Conservation (phyloP, 305 asterid genomes). For the Solanum hybrid region DNA sequence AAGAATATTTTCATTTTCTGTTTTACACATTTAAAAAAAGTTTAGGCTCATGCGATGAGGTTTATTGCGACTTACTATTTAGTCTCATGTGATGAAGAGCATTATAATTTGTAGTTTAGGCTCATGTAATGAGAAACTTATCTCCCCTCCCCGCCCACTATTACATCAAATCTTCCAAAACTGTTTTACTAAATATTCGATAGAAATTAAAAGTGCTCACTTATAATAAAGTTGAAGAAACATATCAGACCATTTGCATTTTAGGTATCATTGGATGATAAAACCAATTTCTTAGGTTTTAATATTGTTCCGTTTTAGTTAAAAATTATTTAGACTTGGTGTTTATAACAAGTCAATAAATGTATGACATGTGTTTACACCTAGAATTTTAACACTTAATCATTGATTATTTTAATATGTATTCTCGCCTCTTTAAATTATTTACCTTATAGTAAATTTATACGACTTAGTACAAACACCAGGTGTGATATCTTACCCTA, state of each 20-base stretch:
- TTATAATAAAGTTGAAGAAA: too few relatives aligned
- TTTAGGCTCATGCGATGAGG: not conserved
- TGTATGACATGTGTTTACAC: too few relatives aligned
- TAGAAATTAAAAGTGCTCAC: too few relatives aligned
- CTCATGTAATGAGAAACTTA: not conserved
- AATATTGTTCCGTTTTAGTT: too few relatives aligned
- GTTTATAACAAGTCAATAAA: not conserved
- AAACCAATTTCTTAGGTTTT: not conserved
- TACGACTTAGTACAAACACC: not conserved
- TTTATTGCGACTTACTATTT: not conserved
- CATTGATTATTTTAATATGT: too few relatives aligned
- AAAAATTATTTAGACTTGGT: too few relatives aligned
- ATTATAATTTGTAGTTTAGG: not conserved
- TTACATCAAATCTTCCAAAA: too few relatives aligned
- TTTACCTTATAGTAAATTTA: not conserved
- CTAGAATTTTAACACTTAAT: too few relatives aligned
- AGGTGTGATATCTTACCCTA: not conserved
- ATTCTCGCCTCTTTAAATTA: too few relatives aligned
- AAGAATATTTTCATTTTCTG: not conserved
- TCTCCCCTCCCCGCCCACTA: too few relatives aligned
- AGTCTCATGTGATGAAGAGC: not conserved
- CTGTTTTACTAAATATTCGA: too few relatives aligned
- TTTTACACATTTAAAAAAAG: not conserved
- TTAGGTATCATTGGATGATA: not conserved
- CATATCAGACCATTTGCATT: too few relatives aligned